Evolutionary conservation across 495 filamentous ascomycete genomes (phyloP).

Genomic region (Penicillium goetzii): DNA sequence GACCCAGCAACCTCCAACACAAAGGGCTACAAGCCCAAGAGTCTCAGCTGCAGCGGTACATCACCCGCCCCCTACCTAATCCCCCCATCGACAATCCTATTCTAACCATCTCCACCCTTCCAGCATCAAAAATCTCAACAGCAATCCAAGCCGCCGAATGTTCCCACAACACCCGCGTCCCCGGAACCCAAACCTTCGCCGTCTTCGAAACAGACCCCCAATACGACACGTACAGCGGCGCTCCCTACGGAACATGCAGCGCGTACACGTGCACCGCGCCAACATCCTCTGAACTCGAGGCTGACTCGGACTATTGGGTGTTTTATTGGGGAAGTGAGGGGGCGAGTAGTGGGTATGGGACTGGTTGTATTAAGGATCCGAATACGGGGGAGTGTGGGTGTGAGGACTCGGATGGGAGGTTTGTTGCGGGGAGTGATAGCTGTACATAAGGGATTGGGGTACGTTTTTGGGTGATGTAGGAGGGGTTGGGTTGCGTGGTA

Average conservation of each 20-base stretch:
- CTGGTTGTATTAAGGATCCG: conserved; percentile 40
- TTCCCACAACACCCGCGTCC: conserved; percentile 44
- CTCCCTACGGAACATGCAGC: conserved; percentile 43
- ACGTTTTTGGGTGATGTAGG: not conserved
- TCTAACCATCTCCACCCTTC: not conserved
- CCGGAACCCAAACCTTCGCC: conserved; percentile 41
- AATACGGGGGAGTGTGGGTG: conserved; percentile 41
- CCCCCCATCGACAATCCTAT: not conserved
- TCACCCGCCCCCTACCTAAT: not conserved
- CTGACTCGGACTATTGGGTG: conserved; percentile 37
- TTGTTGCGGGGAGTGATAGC: conserved; percentile 33
- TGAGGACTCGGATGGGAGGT: conserved; percentile 43
- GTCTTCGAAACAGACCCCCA: conserved; percentile 42
- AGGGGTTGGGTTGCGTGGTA: no score
- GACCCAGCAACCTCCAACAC: conserved; percentile 36
- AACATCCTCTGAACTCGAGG: conserved; percentile 26
- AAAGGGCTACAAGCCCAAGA: conserved; percentile 36
- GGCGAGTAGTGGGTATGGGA: conserved; percentile 31
- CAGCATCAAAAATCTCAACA: conserved; percentile 33
- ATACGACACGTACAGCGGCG: conserved; percentile 37
- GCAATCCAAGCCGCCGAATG: conserved; percentile 47
- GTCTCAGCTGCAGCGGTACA: conserved; percentile 29
- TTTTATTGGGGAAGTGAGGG: conserved; percentile 43
- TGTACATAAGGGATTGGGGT: conserved; percentile 24
- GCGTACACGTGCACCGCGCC: conserved; percentile 43